These are phyloP conservation scores for Lachnellula willkommii DNA, from an alignment of 2,329 filamentous ascomycete genomes.

Conservation along the genomic window DNA sequence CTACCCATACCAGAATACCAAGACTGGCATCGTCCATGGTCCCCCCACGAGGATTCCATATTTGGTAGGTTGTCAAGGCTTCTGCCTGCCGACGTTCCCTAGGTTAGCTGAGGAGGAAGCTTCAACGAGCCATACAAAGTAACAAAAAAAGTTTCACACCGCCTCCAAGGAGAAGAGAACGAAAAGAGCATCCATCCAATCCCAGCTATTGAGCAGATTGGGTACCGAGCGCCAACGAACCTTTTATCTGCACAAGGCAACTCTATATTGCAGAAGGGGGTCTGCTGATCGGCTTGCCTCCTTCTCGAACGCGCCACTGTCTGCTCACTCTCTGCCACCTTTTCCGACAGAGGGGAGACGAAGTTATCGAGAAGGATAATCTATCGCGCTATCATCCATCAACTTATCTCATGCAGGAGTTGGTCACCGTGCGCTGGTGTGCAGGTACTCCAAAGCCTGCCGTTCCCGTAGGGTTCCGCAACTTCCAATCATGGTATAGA, in stretches of 20 bases:
- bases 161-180: not conserved
- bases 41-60: not conserved
- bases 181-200: not conserved
- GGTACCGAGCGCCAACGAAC: constrained; percentile 1
- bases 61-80: not conserved
- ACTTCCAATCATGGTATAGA: not conserved
- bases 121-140: not conserved
- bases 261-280: constrained; percentile 2
- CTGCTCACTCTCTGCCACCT: not conserved
- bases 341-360: not conserved
- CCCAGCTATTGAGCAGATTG: not conserved
- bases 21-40: not conserved
- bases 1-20: not conserved
- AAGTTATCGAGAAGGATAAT: not conserved
- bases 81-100: not conserved
- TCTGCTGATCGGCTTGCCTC: constrained; percentile 7
- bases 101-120: not conserved
- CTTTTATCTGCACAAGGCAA: not conserved
- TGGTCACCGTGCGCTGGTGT: not conserved
- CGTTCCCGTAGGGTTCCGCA: not conserved
- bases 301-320: not conserved
- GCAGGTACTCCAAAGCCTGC: not conserved
- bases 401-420: not conserved
- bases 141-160: constrained; percentile 1
- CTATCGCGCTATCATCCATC: not conserved